Evolutionary conservation across 768 basidiomycete genomes (phyloP).

Genomic region (Phanerochaete sordida): DNA sequence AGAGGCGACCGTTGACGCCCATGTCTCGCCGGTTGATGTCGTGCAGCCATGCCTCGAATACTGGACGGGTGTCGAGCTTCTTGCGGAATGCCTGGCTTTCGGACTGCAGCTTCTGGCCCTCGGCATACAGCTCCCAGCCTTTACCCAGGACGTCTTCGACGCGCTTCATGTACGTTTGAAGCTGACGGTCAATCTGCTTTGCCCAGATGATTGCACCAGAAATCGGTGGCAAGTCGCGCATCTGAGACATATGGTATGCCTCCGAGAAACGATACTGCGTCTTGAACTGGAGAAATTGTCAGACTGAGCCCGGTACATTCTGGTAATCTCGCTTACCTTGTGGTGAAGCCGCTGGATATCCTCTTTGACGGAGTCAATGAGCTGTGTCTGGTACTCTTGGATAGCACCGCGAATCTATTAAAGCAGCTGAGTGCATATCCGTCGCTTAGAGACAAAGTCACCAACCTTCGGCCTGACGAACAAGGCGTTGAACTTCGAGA

Average conservation of each 20-base stretch:
- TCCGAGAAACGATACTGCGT: constrained; percentile 94
- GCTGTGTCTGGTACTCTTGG: constrained; percentile 97
- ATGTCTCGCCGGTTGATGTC: constrained; percentile 94
- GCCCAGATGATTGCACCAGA: constrained; percentile 99
- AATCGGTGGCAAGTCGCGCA: constrained; percentile 98
- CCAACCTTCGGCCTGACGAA: constrained; percentile 89
- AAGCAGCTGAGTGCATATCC: background rate
- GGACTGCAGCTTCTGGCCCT: constrained; percentile 94
- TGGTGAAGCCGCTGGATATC: constrained; percentile 95
- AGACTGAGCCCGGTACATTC: background rate
- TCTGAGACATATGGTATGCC: constrained; percentile 97
- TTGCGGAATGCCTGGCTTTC: constrained; percentile 90
- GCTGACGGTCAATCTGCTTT: constrained; percentile 95
- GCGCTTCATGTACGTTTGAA: constrained; percentile 96
- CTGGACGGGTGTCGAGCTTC: constrained; percentile 91
- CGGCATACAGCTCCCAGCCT: constrained; percentile 99
- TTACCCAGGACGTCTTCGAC: constrained; percentile 98
- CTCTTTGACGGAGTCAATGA: constrained; percentile 98
- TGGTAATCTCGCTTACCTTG: constrained; percentile 48
- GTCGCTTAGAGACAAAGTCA: background rate
- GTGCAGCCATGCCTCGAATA: constrained; percentile 95
- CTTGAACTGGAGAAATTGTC: constrained; percentile 63
- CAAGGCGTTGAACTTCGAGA: constrained; percentile 96
- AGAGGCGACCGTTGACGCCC: constrained; percentile 86
- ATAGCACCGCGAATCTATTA: constrained; percentile 94